Evolutionary conservation across 1,284 basidiomycete genomes (phyloP).

Genomic region (Paramarasmius palmivorus): DNA sequence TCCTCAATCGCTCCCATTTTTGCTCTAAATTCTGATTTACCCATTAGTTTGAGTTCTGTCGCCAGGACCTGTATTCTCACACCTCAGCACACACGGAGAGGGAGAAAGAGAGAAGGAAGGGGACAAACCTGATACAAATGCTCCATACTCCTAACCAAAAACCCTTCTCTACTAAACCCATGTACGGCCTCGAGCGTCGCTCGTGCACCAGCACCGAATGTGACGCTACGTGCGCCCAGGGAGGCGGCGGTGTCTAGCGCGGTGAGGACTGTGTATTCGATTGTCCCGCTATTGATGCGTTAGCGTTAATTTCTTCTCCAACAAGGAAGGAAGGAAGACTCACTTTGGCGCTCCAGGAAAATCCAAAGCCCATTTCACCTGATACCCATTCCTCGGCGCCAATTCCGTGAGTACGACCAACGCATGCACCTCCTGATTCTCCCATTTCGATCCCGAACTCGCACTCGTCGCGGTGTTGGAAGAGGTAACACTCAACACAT

Average conservation of each 20-base stretch:
- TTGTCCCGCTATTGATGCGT: slow-evolving; percentile 23
- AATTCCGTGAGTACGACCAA: slow-evolving; percentile 57
- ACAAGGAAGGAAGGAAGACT: neutral
- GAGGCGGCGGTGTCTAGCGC: slow-evolving; percentile 47
- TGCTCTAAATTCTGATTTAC: slow-evolving; percentile 31
- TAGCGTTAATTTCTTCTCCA: too few species aligned
- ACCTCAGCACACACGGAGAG: too few species aligned
- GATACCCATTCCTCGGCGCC: slow-evolving; percentile 48
- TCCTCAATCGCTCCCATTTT: slow-evolving; percentile 17
- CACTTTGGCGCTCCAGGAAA: slow-evolving; percentile 40
- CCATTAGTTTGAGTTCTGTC: slow-evolving; percentile 38
- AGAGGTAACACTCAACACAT: too few species aligned
- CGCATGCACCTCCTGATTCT: slow-evolving; percentile 42
- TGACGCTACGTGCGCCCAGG: slow-evolving; percentile 42
- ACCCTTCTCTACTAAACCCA: slow-evolving; percentile 36
- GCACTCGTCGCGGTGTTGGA: too few species aligned
- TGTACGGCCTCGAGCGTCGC: slow-evolving; percentile 30
- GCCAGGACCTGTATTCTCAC: slow-evolving; percentile 24
- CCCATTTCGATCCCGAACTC: neutral
- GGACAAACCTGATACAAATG: slow-evolving; percentile 41
- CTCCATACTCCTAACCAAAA: slow-evolving; percentile 40
- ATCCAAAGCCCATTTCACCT: slow-evolving; percentile 61
- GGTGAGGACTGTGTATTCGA: slow-evolving; percentile 37
- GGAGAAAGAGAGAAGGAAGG: too few species aligned
- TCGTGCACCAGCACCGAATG: slow-evolving; percentile 48